Evolutionary conservation across 768 basidiomycete genomes (phyloP).

Genomic region (Lyophyllum atratum): DNA sequence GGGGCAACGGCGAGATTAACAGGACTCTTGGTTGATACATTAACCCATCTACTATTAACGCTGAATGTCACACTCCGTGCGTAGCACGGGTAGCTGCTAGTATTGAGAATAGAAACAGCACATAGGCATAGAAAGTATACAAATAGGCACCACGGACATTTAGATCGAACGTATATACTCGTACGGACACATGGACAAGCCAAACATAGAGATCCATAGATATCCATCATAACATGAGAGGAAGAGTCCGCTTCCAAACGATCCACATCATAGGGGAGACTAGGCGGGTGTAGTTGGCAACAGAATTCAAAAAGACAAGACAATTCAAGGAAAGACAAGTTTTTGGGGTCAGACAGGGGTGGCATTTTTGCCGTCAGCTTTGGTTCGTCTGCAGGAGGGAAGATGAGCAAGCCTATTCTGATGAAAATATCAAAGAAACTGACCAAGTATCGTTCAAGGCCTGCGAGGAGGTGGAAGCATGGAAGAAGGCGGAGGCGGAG

Average conservation of each 20-base stretch:
- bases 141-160: neutral
- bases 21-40: too few relatives aligned
- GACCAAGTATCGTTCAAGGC: slow-evolving; percentile 10
- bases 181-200: neutral
- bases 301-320: neutral
- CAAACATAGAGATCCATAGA: neutral
- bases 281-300: neutral
- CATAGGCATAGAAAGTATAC: neutral
- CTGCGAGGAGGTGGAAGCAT: slow-evolving; percentile 18
- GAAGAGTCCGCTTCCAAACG: neutral
- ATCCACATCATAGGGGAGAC: neutral
- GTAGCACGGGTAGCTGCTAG: too few relatives aligned
- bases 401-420: neutral
- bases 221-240: neutral
- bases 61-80: too few relatives aligned
- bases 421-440: neutral
- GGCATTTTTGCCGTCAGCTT: neutral
- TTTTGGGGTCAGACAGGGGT: neutral
- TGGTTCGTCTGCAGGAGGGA: neutral
- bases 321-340: neutral
- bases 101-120: neutral
- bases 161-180: neutral
- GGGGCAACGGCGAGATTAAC: too few relatives aligned
- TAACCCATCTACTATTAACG: too few relatives aligned
- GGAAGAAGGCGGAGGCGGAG: slow-evolving; percentile 17